Evolutionary conservation across 306 rosid genomes (phyloP).

Genomic region (Ammopiptanthus mongolicus): DNA sequence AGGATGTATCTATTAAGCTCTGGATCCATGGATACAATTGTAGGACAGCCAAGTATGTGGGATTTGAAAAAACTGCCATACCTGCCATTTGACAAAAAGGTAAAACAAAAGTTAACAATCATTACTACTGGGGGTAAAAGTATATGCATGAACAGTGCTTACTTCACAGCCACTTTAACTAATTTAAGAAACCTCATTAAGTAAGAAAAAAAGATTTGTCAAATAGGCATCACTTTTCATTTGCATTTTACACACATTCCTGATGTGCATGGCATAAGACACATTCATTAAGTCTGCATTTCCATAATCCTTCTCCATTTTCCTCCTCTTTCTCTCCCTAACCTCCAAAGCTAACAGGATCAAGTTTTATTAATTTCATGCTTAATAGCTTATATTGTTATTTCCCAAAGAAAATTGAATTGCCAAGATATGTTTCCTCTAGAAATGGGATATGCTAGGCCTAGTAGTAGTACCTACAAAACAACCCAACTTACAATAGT

Average conservation of each 20-base stretch:
- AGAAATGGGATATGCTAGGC: slow-evolving; percentile 19
- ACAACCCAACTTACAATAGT: too few relatives aligned
- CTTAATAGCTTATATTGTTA: neutral
- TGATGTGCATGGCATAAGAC: slow-evolving; percentile 7
- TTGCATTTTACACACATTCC: neutral
- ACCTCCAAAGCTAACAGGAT: too few relatives aligned
- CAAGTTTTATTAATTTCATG: neutral
- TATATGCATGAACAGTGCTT: slow-evolving; percentile 31
- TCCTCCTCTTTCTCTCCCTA: neutral
- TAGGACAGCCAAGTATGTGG: slow-evolving; percentile 94
- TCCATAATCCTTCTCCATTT: neutral
- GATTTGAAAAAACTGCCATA: slow-evolving; percentile 95
- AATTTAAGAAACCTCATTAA: slow-evolving; percentile 27
- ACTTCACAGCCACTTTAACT: slow-evolving; percentile 28
- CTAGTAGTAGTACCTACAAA: slow-evolving; percentile 16
- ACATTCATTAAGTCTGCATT: neutral
- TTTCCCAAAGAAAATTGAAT: neutral
- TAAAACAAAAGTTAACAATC: slow-evolving; percentile 20
- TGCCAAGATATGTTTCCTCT: neutral
- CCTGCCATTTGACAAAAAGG: slow-evolving; percentile 40
- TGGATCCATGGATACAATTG: slow-evolving; percentile 94
- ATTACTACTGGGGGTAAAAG: slow-evolving; percentile 29
- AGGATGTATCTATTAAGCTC: slow-evolving; percentile 82
- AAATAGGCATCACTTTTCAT: neutral
- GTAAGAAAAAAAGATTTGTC: slow-evolving; percentile 19